A percentile compares a stretch with the other conserved stretches of the same genome.
Evolutionary conservation across 441 rosid species (phyloP).

Genomic region (Daphne laureola): DNA sequence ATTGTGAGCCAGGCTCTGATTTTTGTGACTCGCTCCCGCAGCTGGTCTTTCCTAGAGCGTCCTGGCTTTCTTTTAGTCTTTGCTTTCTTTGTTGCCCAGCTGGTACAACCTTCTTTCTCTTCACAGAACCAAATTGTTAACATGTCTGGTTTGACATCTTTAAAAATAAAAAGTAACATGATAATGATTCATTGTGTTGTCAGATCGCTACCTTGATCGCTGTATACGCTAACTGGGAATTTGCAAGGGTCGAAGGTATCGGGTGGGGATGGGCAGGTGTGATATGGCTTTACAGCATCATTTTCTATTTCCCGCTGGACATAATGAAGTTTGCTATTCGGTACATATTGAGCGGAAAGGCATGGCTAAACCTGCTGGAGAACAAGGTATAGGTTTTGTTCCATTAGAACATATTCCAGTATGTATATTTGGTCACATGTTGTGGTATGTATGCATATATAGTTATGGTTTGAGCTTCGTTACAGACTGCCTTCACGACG

Average conservation of each 20-base stretch:
- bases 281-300: neutral
- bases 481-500: conserved; percentile 86
- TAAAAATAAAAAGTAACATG: no score
- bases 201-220: conserved; percentile 6
- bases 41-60: conserved; percentile 87
- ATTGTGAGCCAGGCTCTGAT: conserved; percentile 90
- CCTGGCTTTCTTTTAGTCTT: conserved; percentile 55
- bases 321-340: neutral
- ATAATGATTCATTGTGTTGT: neutral
- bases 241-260: neutral
- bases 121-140: neutral
- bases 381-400: neutral
- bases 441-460: neutral
- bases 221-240: neutral
- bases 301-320: neutral
- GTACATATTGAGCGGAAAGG: neutral
- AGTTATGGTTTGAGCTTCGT: neutral
- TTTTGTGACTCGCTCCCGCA: conserved; percentile 80
- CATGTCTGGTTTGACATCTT: no score
- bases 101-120: conserved; percentile 30
- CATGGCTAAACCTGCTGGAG: neutral
- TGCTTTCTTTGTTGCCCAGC: conserved; percentile 65
- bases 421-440: no score
- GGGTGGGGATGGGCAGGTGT: conserved; percentile 6
- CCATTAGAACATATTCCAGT: no score